Conservation (phyloP, 805 yeast genomes). For the Yamadazyma phyllophila region DNA sequence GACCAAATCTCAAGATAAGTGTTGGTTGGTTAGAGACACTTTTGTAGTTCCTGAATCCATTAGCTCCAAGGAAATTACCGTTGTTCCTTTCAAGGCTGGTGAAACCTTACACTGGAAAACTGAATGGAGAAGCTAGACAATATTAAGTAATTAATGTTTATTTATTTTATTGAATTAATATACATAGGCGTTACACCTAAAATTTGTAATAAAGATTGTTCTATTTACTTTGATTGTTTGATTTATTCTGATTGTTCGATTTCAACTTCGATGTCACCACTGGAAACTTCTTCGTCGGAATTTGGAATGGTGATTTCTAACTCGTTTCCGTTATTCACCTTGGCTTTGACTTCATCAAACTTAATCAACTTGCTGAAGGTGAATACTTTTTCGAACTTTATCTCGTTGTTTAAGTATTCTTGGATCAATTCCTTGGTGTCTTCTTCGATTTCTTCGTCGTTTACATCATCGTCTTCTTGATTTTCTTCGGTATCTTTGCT, state of each 20-base stretch:
- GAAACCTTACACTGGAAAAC: constrained; percentile 66
- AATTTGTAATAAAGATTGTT: neutral
- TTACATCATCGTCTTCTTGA: constrained; percentile 15
- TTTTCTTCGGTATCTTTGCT: constrained; percentile 9
- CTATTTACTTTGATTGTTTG: constrained; percentile 8
- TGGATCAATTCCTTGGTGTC: constrained; percentile 37
- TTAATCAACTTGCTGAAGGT: constrained; percentile 40
- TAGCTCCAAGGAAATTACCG: constrained; percentile 42
- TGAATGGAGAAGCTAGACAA: constrained; percentile 55
- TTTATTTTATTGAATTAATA: constrained; percentile 4
- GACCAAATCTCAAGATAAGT: constrained; percentile 41
- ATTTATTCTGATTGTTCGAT: constrained; percentile 21
- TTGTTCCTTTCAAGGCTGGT: constrained; percentile 86
- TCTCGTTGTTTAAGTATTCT: constrained; percentile 36
- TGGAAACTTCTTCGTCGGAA: constrained; percentile 23
- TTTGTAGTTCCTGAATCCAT: constrained; percentile 60
- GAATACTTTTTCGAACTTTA: constrained; percentile 42
- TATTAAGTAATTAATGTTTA: neutral
- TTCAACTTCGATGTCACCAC: constrained; percentile 21
- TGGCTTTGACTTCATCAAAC: constrained; percentile 37
- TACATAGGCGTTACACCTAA: neutral
- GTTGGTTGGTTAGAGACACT: constrained; percentile 51
- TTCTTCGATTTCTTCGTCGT: constrained; percentile 40
- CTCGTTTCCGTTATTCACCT: constrained; percentile 37
- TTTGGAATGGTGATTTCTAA: constrained; percentile 43